Percentiles rank a stretch among this genome's conserved stretches.
Evolutionary conservation across 257 asterid species (phyloP).

Genomic region (Solanum chilense): DNA sequence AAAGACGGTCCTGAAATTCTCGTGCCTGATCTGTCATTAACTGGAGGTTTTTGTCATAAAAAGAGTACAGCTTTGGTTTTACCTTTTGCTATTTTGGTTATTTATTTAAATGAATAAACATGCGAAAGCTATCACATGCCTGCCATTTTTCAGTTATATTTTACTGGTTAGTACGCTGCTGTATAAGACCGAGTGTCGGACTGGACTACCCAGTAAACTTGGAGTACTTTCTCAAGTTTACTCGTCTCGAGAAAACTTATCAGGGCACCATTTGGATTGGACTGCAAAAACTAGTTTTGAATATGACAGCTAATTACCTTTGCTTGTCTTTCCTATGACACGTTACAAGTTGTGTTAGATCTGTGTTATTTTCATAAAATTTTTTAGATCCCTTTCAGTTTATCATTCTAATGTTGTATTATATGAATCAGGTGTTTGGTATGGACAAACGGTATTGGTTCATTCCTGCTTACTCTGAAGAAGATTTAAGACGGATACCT

Average conservation of each 20-base stretch:
- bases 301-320: not conserved
- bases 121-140: not conserved
- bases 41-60: not conserved
- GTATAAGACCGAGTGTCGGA: not conserved
- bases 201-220: not conserved
- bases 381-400: not conserved
- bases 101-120: not conserved
- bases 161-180: not conserved
- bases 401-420: not conserved
- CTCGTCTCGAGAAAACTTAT: not conserved
- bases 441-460: conserved; percentile 48
- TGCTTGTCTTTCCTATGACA: not conserved
- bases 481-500: conserved; percentile 52
- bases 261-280: not conserved
- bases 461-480: conserved; percentile 48
- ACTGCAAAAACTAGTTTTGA: not conserved
- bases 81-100: not conserved
- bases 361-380: not conserved
- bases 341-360: not conserved
- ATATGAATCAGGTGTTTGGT: conserved; percentile 43
- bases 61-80: not conserved
- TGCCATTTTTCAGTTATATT: not conserved
- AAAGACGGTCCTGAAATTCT: not conserved
- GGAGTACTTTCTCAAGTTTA: not conserved
- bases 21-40: not conserved